Base-by-base conservation (phyloP, 441 rosid species). In the Pelargonium citronellum region DNA sequence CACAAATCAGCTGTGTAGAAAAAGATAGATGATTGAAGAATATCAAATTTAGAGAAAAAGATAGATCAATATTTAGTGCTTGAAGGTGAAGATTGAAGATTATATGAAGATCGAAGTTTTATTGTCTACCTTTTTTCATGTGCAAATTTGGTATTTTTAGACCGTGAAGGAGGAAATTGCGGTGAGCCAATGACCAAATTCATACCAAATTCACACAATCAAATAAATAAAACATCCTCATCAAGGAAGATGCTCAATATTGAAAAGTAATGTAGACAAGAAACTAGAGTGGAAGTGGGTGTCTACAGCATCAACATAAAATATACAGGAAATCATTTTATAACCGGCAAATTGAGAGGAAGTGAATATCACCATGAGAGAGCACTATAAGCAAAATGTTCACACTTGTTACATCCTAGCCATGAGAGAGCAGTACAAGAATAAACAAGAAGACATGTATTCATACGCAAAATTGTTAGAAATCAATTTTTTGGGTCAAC, bases 361-460 rank as follows among this genome's bases (percentile, higher is more conserved):
- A 15, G 55, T 2, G 39, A 22, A 34, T 34, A 61, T 46, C 49
- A 80, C 86, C 67, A 95, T 83, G n/a, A n/a, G n/a, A n/a, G n/a
- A n/a, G n/a, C n/a, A n/a, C n/a, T n/a, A n/a, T n/a, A n/a, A n/a
- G n/a, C n/a, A 79, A 89, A 72, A 70, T 89, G 73, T 81, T 85
- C 83, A 95, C 71, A 79, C 82, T 87, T 66, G 84, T 67, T 34
- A 89, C 89, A 79, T 95, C 99, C 99, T 94, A 69, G 71, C 30
- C 62, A 72, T 77, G 24, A 55, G 43, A 67, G 51, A 61, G 60
- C 1, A 66, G 64, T 15, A 51, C 37, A 7, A 46, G 27, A 30
- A 53, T 64, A 39, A 43, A 69, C 51, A 67, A 46, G n/a, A 3
- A 1, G 13, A 1, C 24, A 47, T 27, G 30, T 13, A 19, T 9